A percentile compares a stretch with the other conserved stretches of the same genome.
Conservation (phyloP, 805 yeast species). For the Suhomyces xylopsoci region DNA sequence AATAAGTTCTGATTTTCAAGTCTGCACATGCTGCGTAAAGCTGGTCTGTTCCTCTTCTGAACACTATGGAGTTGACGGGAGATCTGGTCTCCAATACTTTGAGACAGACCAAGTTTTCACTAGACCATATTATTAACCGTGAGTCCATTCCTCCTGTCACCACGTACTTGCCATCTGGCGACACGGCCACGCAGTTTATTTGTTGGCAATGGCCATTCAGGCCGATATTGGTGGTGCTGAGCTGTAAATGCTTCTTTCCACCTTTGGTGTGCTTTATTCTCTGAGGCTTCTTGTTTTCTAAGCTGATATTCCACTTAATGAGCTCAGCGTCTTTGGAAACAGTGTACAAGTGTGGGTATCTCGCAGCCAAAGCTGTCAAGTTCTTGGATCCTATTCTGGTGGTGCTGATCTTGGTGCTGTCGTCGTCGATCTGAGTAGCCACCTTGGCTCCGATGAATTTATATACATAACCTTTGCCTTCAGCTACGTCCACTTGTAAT, state of each 20-base stretch:
- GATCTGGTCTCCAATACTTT: slow-evolving; percentile 79
- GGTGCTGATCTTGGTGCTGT: slow-evolving; percentile 30
- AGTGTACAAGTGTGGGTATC: slow-evolving; percentile 65
- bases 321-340: slow-evolving; percentile 79
- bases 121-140: slow-evolving; percentile 80
- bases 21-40: slow-evolving; percentile 92
- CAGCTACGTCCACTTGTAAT: slow-evolving; percentile 85
- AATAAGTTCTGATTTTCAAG: slow-evolving; percentile 81
- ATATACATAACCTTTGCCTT: slow-evolving; percentile 79
- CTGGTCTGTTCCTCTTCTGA: slow-evolving; percentile 79
- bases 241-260: slow-evolving; percentile 44
- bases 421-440: slow-evolving; percentile 35
- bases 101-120: slow-evolving; percentile 70
- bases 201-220: slow-evolving; percentile 75
- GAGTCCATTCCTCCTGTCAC: slow-evolving; percentile 90
- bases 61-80: slow-evolving; percentile 66
- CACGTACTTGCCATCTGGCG: slow-evolving; percentile 82
- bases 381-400: slow-evolving; percentile 63
- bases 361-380: slow-evolving; percentile 53
- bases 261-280: slow-evolving; percentile 65
- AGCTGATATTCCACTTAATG: slow-evolving; percentile 73
- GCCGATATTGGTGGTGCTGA: slow-evolving; percentile 46
- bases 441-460: slow-evolving; percentile 58
- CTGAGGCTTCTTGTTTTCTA: slow-evolving; percentile 51
- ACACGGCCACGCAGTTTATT: slow-evolving; percentile 74